Evolutionary conservation across 1,284 basidiomycete species (phyloP).

Genomic region (Trametes hirsuta): DNA sequence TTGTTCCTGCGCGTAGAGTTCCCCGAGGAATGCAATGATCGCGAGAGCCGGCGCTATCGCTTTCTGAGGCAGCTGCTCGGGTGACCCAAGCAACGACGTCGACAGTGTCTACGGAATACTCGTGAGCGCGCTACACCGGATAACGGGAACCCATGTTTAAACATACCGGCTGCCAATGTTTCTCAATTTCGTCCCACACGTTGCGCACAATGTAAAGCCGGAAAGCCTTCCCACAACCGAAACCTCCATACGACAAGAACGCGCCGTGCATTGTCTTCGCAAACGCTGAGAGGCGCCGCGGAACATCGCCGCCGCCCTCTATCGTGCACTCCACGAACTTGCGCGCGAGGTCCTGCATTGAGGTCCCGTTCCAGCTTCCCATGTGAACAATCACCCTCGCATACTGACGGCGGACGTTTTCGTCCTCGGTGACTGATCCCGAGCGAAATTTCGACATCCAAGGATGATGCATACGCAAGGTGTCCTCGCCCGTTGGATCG

Average conservation of each 20-base stretch:
- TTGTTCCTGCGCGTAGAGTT: slow-evolving; percentile 34
- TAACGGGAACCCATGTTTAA: background rate
- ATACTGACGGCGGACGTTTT: slow-evolving; percentile 9
- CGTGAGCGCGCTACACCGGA: slow-evolving; percentile 5
- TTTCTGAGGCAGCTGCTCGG: slow-evolving; percentile 2
- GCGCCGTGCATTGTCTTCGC: slow-evolving; percentile 32
- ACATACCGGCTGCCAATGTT: slow-evolving; percentile 40
- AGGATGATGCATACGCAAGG: slow-evolving; percentile 14
- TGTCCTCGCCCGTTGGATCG: slow-evolving; percentile 1
- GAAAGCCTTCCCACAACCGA: slow-evolving; percentile 33
- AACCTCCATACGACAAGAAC: slow-evolving; percentile 26
- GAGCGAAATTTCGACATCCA: slow-evolving; percentile 26
- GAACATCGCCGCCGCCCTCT: slow-evolving; percentile 19
- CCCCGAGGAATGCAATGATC: slow-evolving; percentile 37
- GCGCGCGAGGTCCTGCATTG: slow-evolving; percentile 24
- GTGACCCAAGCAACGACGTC: slow-evolving; percentile 12
- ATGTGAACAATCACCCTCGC: slow-evolving; percentile 23
- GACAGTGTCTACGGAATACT: slow-evolving; percentile 14
- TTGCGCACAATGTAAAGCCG: slow-evolving; percentile 33
- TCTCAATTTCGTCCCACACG: slow-evolving; percentile 36
- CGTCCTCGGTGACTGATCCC: slow-evolving; percentile 10
- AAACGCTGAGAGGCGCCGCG: slow-evolving; percentile 32
- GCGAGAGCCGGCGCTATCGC: slow-evolving; percentile 32
- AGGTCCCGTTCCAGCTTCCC: slow-evolving; percentile 19
- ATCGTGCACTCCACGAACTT: slow-evolving; percentile 26